phyloP scores from a whole-genome alignment of 1,284 basidiomycete genomes.

The Kalmanozyma brasiliensis region DNA sequence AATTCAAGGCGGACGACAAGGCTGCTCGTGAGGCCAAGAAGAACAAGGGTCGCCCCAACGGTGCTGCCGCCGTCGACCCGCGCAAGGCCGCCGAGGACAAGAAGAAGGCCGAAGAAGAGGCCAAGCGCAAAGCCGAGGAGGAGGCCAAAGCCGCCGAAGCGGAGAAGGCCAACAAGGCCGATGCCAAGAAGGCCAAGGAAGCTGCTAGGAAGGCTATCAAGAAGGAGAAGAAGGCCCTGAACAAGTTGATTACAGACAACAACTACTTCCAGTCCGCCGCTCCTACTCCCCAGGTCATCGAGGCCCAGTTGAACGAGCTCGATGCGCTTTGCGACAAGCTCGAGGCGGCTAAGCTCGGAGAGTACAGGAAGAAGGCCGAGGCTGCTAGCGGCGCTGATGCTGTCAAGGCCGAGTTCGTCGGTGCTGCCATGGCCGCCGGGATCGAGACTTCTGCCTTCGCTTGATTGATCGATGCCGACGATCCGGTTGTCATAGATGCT shows the following conservation, averaged over 20 bases:
- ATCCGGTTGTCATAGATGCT: background rate
- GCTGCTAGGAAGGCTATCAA: constrained; percentile 70
- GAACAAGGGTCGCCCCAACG: constrained; percentile 72
- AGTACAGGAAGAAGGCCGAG: constrained; percentile 71
- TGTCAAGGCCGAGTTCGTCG: constrained; percentile 70
- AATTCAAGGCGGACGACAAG: constrained; percentile 96
- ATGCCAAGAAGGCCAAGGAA: constrained; percentile 92
- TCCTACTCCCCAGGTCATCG: constrained; percentile 71
- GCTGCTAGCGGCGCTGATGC: constrained; percentile 59
- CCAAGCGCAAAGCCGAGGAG: constrained; percentile 76
- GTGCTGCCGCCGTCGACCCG: constrained; percentile 59
- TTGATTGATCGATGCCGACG: constrained; percentile 5
- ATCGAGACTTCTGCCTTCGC: constrained; percentile 60
- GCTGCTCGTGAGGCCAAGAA: constrained; percentile 94
- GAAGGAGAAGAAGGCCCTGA: constrained; percentile 66
- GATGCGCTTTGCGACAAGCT: constrained; percentile 71
- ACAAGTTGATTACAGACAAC: constrained; percentile 71
- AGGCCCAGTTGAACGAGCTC: constrained; percentile 73
- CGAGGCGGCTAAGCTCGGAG: constrained; percentile 71
- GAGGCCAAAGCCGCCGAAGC: constrained; percentile 73
- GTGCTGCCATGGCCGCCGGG: constrained; percentile 70
- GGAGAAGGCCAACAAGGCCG: constrained; percentile 75
- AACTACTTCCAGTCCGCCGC: constrained; percentile 73
- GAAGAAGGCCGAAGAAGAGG: constrained; percentile 76
- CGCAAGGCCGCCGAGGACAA: constrained; percentile 63